Evolutionary conservation across 441 rosid species (phyloP).

Genomic region (Theobroma grandiflorum): DNA sequence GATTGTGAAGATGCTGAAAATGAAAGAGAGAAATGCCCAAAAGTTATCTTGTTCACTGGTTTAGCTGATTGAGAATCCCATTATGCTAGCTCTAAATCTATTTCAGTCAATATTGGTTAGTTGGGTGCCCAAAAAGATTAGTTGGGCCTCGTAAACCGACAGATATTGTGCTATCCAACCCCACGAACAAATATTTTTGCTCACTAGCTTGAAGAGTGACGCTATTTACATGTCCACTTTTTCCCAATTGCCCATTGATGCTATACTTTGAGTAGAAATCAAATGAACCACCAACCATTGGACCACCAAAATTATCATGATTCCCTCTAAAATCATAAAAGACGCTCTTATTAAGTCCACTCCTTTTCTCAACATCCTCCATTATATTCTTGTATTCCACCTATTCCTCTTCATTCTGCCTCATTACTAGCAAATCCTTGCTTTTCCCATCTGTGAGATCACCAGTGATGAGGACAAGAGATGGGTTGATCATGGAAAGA

Average conservation of each 20-base stretch:
- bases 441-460: constrained; percentile 98
- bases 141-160: constrained; percentile 92
- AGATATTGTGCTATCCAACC: constrained; percentile 80
- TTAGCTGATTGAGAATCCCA: constrained; percentile 70
- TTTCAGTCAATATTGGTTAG: constrained; percentile 67
- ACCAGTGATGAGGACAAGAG: constrained; percentile 87
- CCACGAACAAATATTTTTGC: constrained; percentile 77
- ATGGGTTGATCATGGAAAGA: constrained; percentile 82
- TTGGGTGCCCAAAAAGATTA: constrained; percentile 93
- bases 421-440: constrained; percentile 78
- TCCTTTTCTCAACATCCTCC: constrained; percentile 67
- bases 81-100: constrained; percentile 73
- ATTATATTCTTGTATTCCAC: constrained; percentile 72
- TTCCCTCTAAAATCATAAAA: constrained; percentile 96
- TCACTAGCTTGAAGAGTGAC: constrained; percentile 72
- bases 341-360: constrained; percentile 70
- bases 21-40: constrained; percentile 94
- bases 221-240: constrained; percentile 62
- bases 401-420: constrained; percentile 91
- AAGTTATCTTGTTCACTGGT: constrained; percentile 77
- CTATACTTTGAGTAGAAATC: constrained; percentile 89
- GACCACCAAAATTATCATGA: constrained; percentile 92
- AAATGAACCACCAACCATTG: constrained; percentile 57
- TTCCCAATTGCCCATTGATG: constrained; percentile 76
- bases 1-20: constrained; percentile 71